These are phyloP conservation scores for Candida tropicalis DNA, from an alignment of 1,139 yeast genomes.

Conservation along the genomic window DNA sequence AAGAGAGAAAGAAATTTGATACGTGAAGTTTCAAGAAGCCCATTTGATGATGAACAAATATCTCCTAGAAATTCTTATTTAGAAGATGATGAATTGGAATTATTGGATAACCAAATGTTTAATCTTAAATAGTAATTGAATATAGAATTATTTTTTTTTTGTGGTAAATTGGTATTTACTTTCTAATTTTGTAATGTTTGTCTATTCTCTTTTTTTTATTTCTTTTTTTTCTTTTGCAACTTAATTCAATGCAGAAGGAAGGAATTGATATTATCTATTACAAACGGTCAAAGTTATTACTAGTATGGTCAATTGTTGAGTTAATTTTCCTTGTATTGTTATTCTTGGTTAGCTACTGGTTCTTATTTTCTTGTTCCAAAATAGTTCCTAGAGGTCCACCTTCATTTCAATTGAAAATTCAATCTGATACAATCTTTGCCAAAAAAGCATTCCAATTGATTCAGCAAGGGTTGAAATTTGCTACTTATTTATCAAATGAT, in stretches of 20 bases:
- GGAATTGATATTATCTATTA: neutral
- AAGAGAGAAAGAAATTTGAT: slow-evolving; percentile 4
- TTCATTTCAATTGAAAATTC: slow-evolving; percentile 10
- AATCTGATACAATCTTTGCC: slow-evolving; percentile 13
- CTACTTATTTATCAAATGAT: slow-evolving; percentile 60
- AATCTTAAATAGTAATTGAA: slow-evolving; percentile 3
- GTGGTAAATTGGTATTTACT: neutral
- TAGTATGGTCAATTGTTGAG: slow-evolving; percentile 4
- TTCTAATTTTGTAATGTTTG: neutral
- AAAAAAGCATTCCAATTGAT: slow-evolving; percentile 12
- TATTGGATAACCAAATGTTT: slow-evolving; percentile 23
- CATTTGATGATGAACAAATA: slow-evolving; percentile 6
- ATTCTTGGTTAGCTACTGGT: slow-evolving; percentile 1
- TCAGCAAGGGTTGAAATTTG: slow-evolving; percentile 49
- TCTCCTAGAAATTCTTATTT: slow-evolving; percentile 23
- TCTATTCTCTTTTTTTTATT: neutral
- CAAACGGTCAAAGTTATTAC: neutral
- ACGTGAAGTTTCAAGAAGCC: slow-evolving; percentile 7
- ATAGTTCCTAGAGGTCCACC: slow-evolving; percentile 7
- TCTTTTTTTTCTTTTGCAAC: slow-evolving; percentile 7
- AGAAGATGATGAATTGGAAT: slow-evolving; percentile 32
- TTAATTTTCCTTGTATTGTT: neutral
- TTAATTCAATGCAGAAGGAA: slow-evolving; percentile 2
- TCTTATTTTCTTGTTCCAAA: slow-evolving; percentile 10
- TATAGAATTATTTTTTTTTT: too few relatives aligned